phyloP scores from a whole-genome alignment of 176 grass and related monocot genomes.

The Alopecurus myosuroides region DNA sequence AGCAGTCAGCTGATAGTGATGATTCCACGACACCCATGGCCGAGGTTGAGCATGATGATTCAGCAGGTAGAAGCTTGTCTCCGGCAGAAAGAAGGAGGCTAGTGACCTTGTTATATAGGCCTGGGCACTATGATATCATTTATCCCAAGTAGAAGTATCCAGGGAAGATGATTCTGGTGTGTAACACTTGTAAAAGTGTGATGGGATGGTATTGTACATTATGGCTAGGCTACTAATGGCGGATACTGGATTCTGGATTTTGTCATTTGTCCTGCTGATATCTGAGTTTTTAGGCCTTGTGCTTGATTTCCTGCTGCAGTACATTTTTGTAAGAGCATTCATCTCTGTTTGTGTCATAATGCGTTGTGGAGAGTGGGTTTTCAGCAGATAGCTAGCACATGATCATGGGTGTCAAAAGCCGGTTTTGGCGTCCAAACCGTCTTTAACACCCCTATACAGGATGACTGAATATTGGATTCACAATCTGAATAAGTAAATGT shows the following conservation, averaged over 20 bases:
- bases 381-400: background rate
- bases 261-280: background rate
- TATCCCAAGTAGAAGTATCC: conserved; percentile 12
- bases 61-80: background rate
- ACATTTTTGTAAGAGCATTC: background rate
- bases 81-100: background rate
- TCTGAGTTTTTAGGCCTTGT: background rate
- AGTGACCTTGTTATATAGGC: conserved; percentile 15
- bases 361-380: background rate
- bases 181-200: background rate
- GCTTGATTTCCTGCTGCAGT: background rate
- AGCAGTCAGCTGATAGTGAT: background rate
- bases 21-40: background rate
- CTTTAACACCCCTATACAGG: background rate
- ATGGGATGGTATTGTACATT: background rate
- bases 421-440: background rate
- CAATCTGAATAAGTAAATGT: background rate
- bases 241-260: background rate
- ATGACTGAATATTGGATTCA: background rate
- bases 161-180: background rate
- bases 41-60: background rate
- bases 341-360: background rate
- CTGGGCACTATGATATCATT: conserved; percentile 22
- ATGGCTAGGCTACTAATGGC: background rate
- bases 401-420: background rate